phyloP scores from a whole-genome alignment of 1,139 yeast species.

The Kodamaea sp. region DNA sequence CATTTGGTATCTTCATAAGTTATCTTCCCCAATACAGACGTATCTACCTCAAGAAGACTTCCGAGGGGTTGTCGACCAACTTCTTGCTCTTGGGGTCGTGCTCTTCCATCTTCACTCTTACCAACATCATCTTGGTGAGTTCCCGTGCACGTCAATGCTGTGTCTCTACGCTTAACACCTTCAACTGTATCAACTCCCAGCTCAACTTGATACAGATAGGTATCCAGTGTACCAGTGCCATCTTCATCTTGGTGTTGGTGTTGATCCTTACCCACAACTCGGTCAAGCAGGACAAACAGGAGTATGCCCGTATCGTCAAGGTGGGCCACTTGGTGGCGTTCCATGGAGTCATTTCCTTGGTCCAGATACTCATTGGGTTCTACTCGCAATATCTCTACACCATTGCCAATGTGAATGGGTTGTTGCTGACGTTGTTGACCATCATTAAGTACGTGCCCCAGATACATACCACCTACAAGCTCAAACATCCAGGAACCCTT shows the following conservation, averaged over 20 bases:
- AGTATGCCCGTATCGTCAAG: conserved; percentile 41
- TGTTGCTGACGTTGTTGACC: conserved; percentile 62
- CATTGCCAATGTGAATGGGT: conserved; percentile 64
- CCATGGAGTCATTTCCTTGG: conserved; percentile 37
- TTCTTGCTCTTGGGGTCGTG: conserved; percentile 73
- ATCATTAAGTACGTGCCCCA: conserved; percentile 81
- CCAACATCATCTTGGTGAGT: conserved; percentile 67
- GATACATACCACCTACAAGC: conserved; percentile 62
- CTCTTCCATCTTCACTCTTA: conserved; percentile 68
- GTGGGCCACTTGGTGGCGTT: conserved; percentile 42
- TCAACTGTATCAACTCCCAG: conserved; percentile 71
- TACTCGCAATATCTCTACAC: conserved; percentile 22
- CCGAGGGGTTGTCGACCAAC: conserved; percentile 79
- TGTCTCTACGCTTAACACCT: conserved; percentile 35
- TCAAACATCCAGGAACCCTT: conserved; percentile 79
- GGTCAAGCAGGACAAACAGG: conserved; percentile 46
- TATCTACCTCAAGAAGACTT: conserved; percentile 57
- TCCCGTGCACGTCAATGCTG: conserved; percentile 58
- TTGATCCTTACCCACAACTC: conserved; percentile 48
- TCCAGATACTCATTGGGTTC: conserved; percentile 35
- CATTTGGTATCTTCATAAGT: conserved; percentile 70
- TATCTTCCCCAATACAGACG: conserved; percentile 76
- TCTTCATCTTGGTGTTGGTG: conserved; percentile 58
- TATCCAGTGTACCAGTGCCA: conserved; percentile 66
- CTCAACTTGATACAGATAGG: conserved; percentile 71